Conservation (phyloP, 2,329 filamentous ascomycete genomes). For the Acephala macrosclerotiorum region DNA sequence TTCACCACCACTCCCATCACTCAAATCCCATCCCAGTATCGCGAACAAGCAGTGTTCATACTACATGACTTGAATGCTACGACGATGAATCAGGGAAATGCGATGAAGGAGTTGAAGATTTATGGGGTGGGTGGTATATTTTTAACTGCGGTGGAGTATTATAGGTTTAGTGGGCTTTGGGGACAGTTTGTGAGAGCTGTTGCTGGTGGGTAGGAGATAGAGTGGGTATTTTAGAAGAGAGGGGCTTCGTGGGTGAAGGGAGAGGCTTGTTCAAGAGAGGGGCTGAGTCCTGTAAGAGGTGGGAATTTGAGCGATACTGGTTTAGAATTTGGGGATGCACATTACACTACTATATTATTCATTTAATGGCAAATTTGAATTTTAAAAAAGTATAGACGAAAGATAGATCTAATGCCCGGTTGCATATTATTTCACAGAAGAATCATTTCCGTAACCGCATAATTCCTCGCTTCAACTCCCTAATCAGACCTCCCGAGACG, state of each 20-base stretch:
- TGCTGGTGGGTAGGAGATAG: neutral
- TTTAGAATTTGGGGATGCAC: no score
- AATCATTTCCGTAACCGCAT: no score
- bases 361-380: no score
- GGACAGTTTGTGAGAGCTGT: neutral
- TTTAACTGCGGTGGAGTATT: neutral
- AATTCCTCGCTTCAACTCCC: no score
- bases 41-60: neutral
- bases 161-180: constrained; percentile 2
- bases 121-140: neutral
- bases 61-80: constrained; percentile 3
- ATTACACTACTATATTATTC: no score
- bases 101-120: neutral
- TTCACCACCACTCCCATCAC: neutral
- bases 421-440: no score
- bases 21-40: neutral
- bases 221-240: neutral
- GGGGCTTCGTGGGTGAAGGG: neutral
- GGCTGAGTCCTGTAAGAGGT: no score
- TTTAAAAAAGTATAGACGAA: no score
- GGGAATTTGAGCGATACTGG: no score
- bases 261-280: neutral
- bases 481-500: neutral
- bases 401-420: no score
- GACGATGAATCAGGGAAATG: neutral